Evolutionary conservation across 2,329 filamentous ascomycete species (phyloP), one percentile per base, ranked within the genome.

Genomic region (Fusarium piperis): DNA sequence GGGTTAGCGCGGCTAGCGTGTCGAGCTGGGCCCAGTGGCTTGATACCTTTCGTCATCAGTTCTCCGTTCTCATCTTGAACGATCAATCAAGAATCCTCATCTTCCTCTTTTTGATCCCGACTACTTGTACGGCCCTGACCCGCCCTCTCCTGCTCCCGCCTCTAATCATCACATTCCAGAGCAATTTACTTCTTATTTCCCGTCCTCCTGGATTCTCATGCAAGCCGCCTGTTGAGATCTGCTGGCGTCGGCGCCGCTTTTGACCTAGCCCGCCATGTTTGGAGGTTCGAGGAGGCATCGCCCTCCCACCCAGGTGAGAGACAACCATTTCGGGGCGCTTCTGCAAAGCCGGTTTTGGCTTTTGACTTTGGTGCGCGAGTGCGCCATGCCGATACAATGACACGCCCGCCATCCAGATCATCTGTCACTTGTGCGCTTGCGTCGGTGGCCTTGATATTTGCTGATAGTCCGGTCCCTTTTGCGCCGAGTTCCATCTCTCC

Each of bases 281-380:
- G 84, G 81, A 72, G 76, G 83, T 74, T 85, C 85, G 72, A 83
- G 84, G 80, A 86, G 83, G 79, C 84, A 84, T 77, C 82, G 85
- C 71, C 81, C 82, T 79, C 82, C 83, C 64, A 81, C 81, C 76
- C 82, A 82, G 83, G 86, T 88, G 85, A 81, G 85, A 83, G 65
- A 72, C 73, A 48, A 18, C 67, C 74, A 65, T 70, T 52, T 52
- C 52, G 61, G 28, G 44, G 44, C 23, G 64, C 55, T 59, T 60
- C 41, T 67, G 61, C 64, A 65, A 64, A 63, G 63, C 69, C 71
- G 71, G 61, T 67, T 74, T 76, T 71, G 70, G 63, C 66, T 65
- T 76, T 73, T 73, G 59, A 69, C 65, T 68, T 76, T 65, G 52
- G 68, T 65, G 53, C 70, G 64, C 63, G 55, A 72, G 35, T 35